Conservation (phyloP, 352 stramenopile species). For the Phytophthora sp. region DNA sequence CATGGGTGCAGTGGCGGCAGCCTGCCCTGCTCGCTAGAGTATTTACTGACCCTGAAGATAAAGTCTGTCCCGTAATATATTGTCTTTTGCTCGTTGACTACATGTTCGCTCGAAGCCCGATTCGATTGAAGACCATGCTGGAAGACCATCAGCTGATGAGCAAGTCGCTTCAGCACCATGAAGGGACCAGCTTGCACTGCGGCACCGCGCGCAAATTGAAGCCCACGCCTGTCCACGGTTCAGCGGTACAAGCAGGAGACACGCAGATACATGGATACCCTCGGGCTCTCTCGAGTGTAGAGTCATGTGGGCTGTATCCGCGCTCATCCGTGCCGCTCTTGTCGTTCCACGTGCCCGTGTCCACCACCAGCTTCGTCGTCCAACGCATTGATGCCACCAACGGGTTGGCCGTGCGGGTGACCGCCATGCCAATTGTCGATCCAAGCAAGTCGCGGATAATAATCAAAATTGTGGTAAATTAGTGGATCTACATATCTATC, state of each 20-base stretch:
- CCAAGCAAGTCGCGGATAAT: conserved; percentile 12
- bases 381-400: too few species aligned
- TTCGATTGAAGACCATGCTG: too few species aligned
- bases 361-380: too few species aligned
- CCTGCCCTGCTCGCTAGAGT: conserved; percentile 7
- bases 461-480: conserved; percentile 50
- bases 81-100: conserved; percentile 20
- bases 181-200: too few species aligned
- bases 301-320: conserved; percentile 24
- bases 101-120: background rate
- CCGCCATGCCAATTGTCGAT: conserved; percentile 8
- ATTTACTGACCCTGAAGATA: conserved; percentile 34
- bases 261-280: conserved; percentile 28
- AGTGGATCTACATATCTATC: conserved; percentile 40
- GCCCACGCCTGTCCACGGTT: conserved; percentile 21
- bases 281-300: conserved; percentile 10
- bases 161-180: too few species aligned
- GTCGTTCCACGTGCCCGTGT: conserved; percentile 9
- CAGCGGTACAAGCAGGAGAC: conserved; percentile 28
- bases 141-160: too few species aligned
- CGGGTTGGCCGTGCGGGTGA: background rate
- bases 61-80: conserved; percentile 31
- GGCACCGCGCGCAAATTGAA: too few species aligned
- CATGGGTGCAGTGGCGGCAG: conserved; percentile 9
- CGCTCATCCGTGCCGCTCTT: conserved; percentile 17